Base-by-base conservation (phyloP, 305 asterid species). In the Solanum hybrid region DNA sequence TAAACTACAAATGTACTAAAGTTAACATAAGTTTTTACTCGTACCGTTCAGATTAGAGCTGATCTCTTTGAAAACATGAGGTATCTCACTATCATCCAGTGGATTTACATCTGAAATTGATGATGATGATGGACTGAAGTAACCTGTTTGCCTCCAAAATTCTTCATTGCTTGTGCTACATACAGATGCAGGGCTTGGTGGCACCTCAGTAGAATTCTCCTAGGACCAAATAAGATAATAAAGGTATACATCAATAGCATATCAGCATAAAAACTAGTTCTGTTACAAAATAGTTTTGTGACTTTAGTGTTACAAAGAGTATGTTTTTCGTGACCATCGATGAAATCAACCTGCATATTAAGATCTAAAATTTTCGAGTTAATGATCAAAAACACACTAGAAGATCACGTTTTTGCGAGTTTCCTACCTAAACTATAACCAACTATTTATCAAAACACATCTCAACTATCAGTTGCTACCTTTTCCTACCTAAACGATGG, bases 101-200 rank as follows among this genome's bases (percentile, higher is more conserved):
- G 94, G 95, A 89, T 93, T 89, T 73, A 94, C 94, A 87, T 95
- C 95, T 76, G 96, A 91, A 5, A 95, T 92, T 88, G 98, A 93
- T 92, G 97, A 96, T 27, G 22, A 51, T 83, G 22, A 51, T 79
- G 84, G 51, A 34, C 88, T 83, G 22, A 68, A 92, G 91, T 90
- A 92, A 87, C 93, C 98, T 37, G 93, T 88, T 77, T 95, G 93
- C 95, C 96, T 94, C 97, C 98, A 97, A 90, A 86, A 84, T 65
- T 96, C 98, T 34, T 97, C 99, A 78, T 93, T 94, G 92, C 91
- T 84, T 80, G 93, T 96, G 91, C 99, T 97, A 92, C 98, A 96
- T 34, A 96, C 97, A 41, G 99, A 97, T 90, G 98, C 99, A 57
- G 99, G 99, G 93, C 99, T 97, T 88, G 99, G 99, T 89, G 99